Percentiles rank a stretch among this genome's conserved stretches.
Evolutionary conservation across 2,329 filamentous ascomycete genomes (phyloP).

Genomic region (Davidsoniella eucalypti): DNA sequence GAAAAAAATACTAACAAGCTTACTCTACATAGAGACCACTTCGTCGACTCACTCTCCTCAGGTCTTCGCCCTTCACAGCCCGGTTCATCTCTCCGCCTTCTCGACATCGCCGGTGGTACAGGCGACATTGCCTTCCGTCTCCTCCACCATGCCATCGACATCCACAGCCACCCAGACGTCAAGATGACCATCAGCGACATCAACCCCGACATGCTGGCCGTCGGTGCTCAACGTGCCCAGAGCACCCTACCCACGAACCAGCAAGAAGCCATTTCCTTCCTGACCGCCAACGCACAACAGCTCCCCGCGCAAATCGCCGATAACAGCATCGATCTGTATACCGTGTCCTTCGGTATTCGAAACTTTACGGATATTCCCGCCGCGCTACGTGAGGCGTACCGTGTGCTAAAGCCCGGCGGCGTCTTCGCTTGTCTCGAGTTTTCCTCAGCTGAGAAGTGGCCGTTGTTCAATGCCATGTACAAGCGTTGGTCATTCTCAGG

Average conservation of each 20-base stretch:
- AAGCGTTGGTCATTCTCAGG: slow-evolving; percentile 92
- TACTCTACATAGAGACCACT: slow-evolving; percentile 49
- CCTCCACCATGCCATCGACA: slow-evolving; percentile 67
- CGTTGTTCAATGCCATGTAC: slow-evolving; percentile 69
- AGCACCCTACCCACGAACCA: slow-evolving; percentile 37
- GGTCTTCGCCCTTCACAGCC: slow-evolving; percentile 37
- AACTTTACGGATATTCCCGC: slow-evolving; percentile 89
- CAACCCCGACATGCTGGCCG: slow-evolving; percentile 84
- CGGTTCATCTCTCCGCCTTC: slow-evolving; percentile 48
- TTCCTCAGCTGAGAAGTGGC: slow-evolving; percentile 60
- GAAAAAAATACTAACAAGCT: background rate
- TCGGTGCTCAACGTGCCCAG: slow-evolving; percentile 63
- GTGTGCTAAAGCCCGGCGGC: slow-evolving; percentile 83
- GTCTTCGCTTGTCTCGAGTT: slow-evolving; percentile 97
- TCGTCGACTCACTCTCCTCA: slow-evolving; percentile 80
- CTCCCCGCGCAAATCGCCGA: slow-evolving; percentile 46
- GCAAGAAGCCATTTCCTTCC: slow-evolving; percentile 46
- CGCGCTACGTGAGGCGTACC: slow-evolving; percentile 66
- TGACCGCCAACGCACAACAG: slow-evolving; percentile 79
- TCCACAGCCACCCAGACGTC: slow-evolving; percentile 61
- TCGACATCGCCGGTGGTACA: slow-evolving; percentile 92
- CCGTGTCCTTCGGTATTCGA: slow-evolving; percentile 89
- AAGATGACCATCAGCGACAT: slow-evolving; percentile 90
- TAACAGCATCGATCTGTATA: slow-evolving; percentile 80
- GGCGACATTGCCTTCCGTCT: slow-evolving; percentile 97